Evolutionary conservation across 257 asterid species (phyloP), one percentile per base, ranked within the genome.

Genomic region (Marsdenia floribunda): DNA sequence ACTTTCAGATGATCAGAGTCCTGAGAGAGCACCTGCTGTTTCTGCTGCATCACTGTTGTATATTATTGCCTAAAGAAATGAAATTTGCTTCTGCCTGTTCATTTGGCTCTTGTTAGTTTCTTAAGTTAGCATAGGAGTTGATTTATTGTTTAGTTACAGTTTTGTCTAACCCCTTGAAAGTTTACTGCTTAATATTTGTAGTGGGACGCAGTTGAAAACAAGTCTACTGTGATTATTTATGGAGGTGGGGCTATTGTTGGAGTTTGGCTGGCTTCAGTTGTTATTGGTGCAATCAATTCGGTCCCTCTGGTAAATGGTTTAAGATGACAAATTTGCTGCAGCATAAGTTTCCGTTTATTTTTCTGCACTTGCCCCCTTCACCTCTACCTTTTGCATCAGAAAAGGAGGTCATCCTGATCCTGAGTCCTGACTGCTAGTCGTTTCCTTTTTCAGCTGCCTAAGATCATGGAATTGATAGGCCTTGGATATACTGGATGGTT

Each of bases 401-500:
- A 53, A 16, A 33, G 0, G 10, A 53, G 55, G 35, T 53, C n/a
- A n/a, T 33, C 59, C 50, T 55, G 47, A 44, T 44, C 49, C 49
- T 6, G 49, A 52, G 11, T 54, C 26, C 61, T 54, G 1, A 65
- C 26, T 37, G 3, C 4, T 15, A 35, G 4, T 19, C 11, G 2
- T 61, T 18, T 11, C 40, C 73, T 47, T 57, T 52, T 60, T 71
- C 94, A 95, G 99, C 96, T 95, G 50, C 98, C 99, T 16, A 95
- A 95, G 90, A 82, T 95, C 79, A 76, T 95, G 97, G 99, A 95
- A 89, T 78, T 92, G 84, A 94, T 95, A 47, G 97, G 98, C 50
- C 98, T 95, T 29, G 98, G 99, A 79, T 95, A 95, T 88, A 84
- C 97, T 0, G 99, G 97, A 68, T 95, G 99, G 99, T 95, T 95